Conservation (phyloP, 1,284 basidiomycete species). For the Cryptococcus sp. region DNA sequence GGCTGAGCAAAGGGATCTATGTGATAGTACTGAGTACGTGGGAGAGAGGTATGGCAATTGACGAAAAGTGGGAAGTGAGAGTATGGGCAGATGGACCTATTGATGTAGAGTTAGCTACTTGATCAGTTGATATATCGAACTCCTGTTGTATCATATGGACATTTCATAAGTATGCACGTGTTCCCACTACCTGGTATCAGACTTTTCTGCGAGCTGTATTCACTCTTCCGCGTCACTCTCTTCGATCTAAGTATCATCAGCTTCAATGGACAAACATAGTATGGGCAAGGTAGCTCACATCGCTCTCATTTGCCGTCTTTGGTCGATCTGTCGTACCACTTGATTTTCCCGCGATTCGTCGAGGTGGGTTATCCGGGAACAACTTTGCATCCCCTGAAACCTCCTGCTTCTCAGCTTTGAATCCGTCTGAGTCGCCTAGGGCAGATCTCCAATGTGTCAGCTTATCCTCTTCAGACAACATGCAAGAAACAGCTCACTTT, state of each 20-base stretch:
- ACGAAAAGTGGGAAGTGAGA: constrained; percentile 56
- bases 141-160: no score
- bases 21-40: constrained; percentile 69
- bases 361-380: constrained; percentile 45
- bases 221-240: constrained; percentile 40
- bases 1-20: constrained; percentile 62
- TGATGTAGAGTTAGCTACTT: constrained; percentile 34
- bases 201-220: no score
- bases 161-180: no score
- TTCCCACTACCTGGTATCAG: no score
- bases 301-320: constrained; percentile 42
- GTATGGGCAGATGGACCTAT: constrained; percentile 48
- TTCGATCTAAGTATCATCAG: constrained; percentile 37
- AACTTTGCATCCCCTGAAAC: constrained; percentile 26
- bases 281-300: constrained; percentile 26
- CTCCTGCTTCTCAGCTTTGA: constrained; percentile 31
- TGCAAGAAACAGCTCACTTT: constrained; percentile 18
- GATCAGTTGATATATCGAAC: background rate
- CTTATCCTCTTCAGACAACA: background rate
- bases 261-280: background rate
- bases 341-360: constrained; percentile 23
- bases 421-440: constrained; percentile 26
- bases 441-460: constrained; percentile 22
- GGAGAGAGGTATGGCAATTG: constrained; percentile 55
- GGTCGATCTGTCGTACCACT: constrained; percentile 12